These are phyloP conservation scores for Paspalum vaginatum DNA, from an alignment of 176 grass and related monocot species.

Conservation along the genomic window DNA sequence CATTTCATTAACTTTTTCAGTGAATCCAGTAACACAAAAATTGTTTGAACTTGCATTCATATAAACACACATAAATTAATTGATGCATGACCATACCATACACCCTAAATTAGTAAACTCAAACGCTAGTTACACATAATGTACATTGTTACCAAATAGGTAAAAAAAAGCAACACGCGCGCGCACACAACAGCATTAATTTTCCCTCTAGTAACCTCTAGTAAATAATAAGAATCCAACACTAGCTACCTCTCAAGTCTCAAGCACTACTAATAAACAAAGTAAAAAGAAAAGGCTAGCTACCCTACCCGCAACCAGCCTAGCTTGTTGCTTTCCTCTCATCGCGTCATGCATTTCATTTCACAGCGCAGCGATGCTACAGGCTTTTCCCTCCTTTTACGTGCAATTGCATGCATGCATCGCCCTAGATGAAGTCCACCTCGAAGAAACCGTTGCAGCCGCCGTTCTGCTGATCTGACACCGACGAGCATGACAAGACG, in stretches of 20 bases:
- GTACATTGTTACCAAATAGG: not conserved
- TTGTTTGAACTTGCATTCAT: no score
- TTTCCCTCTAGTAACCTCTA: not conserved
- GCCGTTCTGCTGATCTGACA: slow-evolving; percentile 44
- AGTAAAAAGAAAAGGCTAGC: slow-evolving; percentile 23
- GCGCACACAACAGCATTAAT: not conserved
- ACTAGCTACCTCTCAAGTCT: not conserved
- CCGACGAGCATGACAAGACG: slow-evolving; percentile 48
- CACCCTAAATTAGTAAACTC: not conserved
- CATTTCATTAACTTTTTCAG: no score
- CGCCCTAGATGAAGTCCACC: slow-evolving; percentile 54
- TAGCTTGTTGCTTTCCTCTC: slow-evolving; percentile 30
- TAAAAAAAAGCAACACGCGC: not conserved
- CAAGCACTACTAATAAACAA: slow-evolving; percentile 22
- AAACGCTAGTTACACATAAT: not conserved
- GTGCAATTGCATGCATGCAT: not conserved
- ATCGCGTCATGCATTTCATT: slow-evolving; percentile 26
- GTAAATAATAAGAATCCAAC: not conserved
- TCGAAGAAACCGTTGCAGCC: slow-evolving; percentile 56
- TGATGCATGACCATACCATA: not conserved
- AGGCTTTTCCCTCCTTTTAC: not conserved
- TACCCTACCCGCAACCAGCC: slow-evolving; percentile 12
- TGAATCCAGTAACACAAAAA: no score
- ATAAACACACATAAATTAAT: no score
- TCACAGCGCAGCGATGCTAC: slow-evolving; percentile 33